Evolutionary conservation across 1,139 yeast genomes (phyloP).

Genomic region (Sugiyamaella castrensis): DNA sequence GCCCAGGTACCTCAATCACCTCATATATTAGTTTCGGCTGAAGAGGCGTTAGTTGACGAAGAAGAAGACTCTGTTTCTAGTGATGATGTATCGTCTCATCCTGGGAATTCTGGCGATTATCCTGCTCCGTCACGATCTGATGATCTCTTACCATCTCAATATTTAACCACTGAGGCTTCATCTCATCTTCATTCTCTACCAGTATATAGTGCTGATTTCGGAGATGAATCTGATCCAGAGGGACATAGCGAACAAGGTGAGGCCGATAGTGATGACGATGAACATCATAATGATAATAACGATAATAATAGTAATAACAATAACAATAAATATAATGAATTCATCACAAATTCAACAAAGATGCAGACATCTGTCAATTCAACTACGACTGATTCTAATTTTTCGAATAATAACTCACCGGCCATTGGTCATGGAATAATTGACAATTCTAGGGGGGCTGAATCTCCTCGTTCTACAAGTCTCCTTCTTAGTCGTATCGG

Average conservation of each 20-base stretch:
- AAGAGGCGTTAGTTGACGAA: slow-evolving; percentile 4
- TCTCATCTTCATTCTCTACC: slow-evolving; percentile 6
- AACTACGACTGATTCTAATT: too few relatives aligned
- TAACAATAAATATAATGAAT: too few relatives aligned
- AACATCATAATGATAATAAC: too few relatives aligned
- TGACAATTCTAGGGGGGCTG: too few relatives aligned
- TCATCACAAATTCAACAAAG: too few relatives aligned
- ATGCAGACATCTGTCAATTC: slow-evolving; percentile 17
- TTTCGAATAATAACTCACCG: too few relatives aligned
- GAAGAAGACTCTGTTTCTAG: slow-evolving; percentile 7
- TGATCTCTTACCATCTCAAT: slow-evolving; percentile 6
- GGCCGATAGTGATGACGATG: slow-evolving; percentile 22
- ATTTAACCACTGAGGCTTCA: slow-evolving; percentile 7
- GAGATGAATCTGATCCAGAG: not conserved
- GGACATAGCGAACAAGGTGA: slow-evolving; percentile 26
- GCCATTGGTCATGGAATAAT: too few relatives aligned
- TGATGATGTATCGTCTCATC: not conserved
- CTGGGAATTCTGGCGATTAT: not conserved
- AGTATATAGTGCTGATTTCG: not conserved
- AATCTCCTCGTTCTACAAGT: slow-evolving; percentile 9
- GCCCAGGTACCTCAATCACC: not conserved
- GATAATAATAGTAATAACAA: too few relatives aligned
- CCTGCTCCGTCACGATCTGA: slow-evolving; percentile 1
- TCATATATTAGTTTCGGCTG: not conserved
- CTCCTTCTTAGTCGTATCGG: not conserved